Base-by-base conservation (phyloP, 1,284 basidiomycete species). In the Singerocomus inundabilis region DNA sequence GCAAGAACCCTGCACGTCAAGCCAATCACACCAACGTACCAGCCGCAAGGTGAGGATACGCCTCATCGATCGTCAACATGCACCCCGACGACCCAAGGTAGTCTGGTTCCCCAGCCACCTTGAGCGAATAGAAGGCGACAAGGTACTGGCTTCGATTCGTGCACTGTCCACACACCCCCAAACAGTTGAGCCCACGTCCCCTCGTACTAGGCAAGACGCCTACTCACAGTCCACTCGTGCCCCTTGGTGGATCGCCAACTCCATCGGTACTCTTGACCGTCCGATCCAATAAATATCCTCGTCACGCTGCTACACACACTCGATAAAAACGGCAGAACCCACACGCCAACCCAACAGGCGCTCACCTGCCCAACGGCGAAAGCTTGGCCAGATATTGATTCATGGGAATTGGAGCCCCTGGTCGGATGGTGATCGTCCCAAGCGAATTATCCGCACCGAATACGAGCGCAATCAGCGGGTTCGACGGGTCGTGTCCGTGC, bases 231-330 rank as follows among this genome's bases (percentile, higher is more conserved):
- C 82, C 82, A 85, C 57, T 85, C 81, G 44, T 78, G 73, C 51
- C 75, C 76, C 24, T 68, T 70, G 28, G 71, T 70, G 16, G 68
- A 58, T 16, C 74, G 67, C 64, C 75, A 74, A 29, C 70, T 73
- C 84, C 84, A 85, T 44, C 68, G 70, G 57, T 85, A 85, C 49
- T 77, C 75, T 49, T 80, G 73, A 3, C 76, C 76, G 57, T 86
- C 81, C 1, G 79, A 76, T 3, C 74, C 83, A 12, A 67, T 61
- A 56, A 85, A 86, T 54, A 73, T 79, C 32, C 82, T 73, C 18
- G 70, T 58, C 55, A 62, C 70, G 16, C 72, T 70, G 42, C 76
- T 80, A 54, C 31, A 24, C 41, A 48, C 35, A 38, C n/a, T 21
- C 46, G 16, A 7, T 46, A 46, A 53, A 28, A 46, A 34, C 32